These are phyloP conservation scores for Hortiboletus flavorubellus DNA, from an alignment of 768 basidiomycete genomes.

Conservation along the genomic window DNA sequence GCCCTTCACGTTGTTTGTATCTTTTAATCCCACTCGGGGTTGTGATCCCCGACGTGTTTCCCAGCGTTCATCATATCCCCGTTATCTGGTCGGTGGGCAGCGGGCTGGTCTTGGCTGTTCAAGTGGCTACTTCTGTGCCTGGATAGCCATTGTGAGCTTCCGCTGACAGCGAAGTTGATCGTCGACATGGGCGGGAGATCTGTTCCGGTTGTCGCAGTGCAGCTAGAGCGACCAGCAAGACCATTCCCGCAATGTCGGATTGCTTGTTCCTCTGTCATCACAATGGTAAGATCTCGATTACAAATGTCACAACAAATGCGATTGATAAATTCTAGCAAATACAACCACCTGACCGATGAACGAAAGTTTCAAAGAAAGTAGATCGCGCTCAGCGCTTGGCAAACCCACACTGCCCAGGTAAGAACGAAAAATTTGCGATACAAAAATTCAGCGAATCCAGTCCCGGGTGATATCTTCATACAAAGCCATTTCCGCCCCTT, in stretches of 20 bases:
- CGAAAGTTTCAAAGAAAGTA: background rate
- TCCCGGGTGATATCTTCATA: constrained; percentile 40
- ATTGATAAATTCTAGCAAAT: background rate
- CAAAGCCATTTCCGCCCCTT: constrained; percentile 83
- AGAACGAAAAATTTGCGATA: background rate
- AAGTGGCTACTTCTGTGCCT: no score
- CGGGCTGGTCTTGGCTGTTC: no score
- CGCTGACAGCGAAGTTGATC: no score
- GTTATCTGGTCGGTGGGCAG: no score
- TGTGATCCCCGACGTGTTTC: no score
- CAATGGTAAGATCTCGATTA: background rate
- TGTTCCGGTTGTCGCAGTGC: background rate
- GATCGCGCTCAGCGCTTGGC: constrained; percentile 1
- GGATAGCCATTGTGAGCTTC: no score
- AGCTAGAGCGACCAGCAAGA: background rate
- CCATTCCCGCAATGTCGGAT: background rate
- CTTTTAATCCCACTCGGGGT: no score
- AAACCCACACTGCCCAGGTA: background rate
- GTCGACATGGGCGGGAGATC: no score
- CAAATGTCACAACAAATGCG: background rate
- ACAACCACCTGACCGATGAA: constrained; percentile 1
- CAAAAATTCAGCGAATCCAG: background rate
- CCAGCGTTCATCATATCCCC: no score
- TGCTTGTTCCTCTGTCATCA: background rate
- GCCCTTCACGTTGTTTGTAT: no score